Base-by-base conservation (phyloP, 805 yeast genomes). In the Metschnikowia proteae region DNA sequence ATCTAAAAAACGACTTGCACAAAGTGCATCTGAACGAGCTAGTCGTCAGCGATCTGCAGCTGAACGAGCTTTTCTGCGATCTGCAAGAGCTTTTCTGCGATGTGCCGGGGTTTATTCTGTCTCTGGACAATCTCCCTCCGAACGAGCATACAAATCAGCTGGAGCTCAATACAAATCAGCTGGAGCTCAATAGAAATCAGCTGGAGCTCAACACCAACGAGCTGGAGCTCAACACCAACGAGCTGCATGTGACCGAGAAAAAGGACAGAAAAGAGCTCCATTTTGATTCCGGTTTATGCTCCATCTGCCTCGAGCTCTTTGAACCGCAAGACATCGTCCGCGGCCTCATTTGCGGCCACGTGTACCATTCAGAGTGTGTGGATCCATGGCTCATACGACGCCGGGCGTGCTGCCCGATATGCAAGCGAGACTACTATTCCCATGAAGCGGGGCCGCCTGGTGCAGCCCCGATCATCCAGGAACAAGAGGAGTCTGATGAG, bases 321-420 rank as follows among this genome's bases (percentile, higher is more conserved):
- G 85, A 80, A 53, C 77, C 77, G 43, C 82, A 76, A 10, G 88
- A 85, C 45, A 61, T 64, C 1, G 88, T 88, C 1, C 78, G 96
- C 43, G 88, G 88, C 0, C 72, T 88, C 38, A 71, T 86, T 8
- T 88, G 96, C 67, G 89, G 90, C 3, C 96, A 88, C 65, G 89
- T 84, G 2, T 88, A 83, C 75, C 96, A 88, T 60, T 74, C 83
- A 23, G 83, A 77, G 13, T 88, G 96, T 65, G 75, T 88, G 46
- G 89, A 84, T 54, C 91, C 91, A 1, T 88, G 96, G 96, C 69
- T 88, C 41, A 82, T 81, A 2, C 78, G 79, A 53, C 71, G 92
- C 55, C 76, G 85, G 41, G 91, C 90, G 0, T 83, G 88, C 57
- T 88, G 96, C 62, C 96, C 96, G 6, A 81, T 84, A 73, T 88